Conservation (phyloP, 495 filamentous ascomycete species). For the Lasiosphaeria miniovina region DNA sequence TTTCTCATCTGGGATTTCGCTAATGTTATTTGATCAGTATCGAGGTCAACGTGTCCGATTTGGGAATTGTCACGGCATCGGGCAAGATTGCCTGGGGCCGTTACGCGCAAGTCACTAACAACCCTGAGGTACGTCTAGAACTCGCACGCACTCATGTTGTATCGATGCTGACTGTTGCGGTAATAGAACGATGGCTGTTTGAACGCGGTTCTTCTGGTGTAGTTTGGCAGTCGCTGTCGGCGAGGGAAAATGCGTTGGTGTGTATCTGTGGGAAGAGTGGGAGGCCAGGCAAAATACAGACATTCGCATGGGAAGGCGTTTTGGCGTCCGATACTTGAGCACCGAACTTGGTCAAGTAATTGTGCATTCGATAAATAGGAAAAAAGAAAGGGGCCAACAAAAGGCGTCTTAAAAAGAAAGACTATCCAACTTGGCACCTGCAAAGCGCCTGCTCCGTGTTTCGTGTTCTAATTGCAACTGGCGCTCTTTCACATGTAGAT, state of each 20-base stretch:
- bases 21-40: constrained; percentile 36
- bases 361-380: neutral
- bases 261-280: neutral
- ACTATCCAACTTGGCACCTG: no score
- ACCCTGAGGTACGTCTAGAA: constrained; percentile 53
- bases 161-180: constrained; percentile 3
- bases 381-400: neutral
- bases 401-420: neutral
- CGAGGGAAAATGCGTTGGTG: neutral
- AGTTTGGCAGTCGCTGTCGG: constrained; percentile 6
- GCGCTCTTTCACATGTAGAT: no score
- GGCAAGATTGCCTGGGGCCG: constrained; percentile 87
- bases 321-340: constrained; percentile 16
- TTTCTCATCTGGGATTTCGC: neutral
- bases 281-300: neutral
- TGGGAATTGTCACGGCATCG: constrained; percentile 87
- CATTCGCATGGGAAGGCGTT: constrained; percentile 26
- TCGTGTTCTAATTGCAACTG: no score
- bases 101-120: constrained; percentile 71
- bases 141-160: neutral
- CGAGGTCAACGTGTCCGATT: constrained; percentile 92
- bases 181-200: constrained; percentile 42
- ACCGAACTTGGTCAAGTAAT: neutral
- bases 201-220: constrained; percentile 44
- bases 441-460: no score